These are phyloP conservation scores for Pichia pseudocactophila DNA, from an alignment of 805 yeast species.

Conservation along the genomic window DNA sequence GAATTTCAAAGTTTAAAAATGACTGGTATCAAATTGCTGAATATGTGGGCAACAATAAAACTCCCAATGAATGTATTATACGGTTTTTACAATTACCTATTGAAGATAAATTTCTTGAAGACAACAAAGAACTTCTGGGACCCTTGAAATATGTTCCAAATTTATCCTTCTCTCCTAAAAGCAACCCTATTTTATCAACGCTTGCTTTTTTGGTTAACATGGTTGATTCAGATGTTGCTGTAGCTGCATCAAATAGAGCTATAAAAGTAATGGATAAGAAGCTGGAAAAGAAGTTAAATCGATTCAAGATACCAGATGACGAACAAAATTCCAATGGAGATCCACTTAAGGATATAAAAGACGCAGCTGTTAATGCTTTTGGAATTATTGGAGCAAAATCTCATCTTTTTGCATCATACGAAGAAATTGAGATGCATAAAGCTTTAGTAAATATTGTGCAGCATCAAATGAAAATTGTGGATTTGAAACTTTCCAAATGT, in stretches of 20 bases:
- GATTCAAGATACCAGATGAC: slow-evolving; percentile 11
- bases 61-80: slow-evolving; percentile 72
- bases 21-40: slow-evolving; percentile 77
- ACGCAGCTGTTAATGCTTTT: slow-evolving; percentile 60
- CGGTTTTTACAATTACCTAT: slow-evolving; percentile 74
- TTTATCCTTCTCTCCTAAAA: slow-evolving; percentile 75
- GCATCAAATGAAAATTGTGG: slow-evolving; percentile 53
- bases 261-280: slow-evolving; percentile 40
- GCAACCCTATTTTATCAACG: slow-evolving; percentile 92
- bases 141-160: slow-evolving; percentile 77
- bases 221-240: slow-evolving; percentile 80
- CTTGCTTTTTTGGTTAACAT: slow-evolving; percentile 77
- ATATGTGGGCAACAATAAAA: slow-evolving; percentile 48
- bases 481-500: slow-evolving; percentile 51
- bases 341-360: slow-evolving; percentile 33
- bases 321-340: slow-evolving; percentile 3
- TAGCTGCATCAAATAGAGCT: slow-evolving; percentile 67
- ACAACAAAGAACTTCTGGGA: slow-evolving; percentile 43
- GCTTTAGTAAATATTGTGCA: slow-evolving; percentile 49
- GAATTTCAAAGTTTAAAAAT: slow-evolving; percentile 50
- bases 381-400: slow-evolving; percentile 74
- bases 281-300: slow-evolving; percentile 31
- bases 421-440: slow-evolving; percentile 68
- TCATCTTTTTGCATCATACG: slow-evolving; percentile 69
- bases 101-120: slow-evolving; percentile 61